Base-by-base conservation (phyloP, 441 rosid genomes). In the Pelargonium myrrhifolium region DNA sequence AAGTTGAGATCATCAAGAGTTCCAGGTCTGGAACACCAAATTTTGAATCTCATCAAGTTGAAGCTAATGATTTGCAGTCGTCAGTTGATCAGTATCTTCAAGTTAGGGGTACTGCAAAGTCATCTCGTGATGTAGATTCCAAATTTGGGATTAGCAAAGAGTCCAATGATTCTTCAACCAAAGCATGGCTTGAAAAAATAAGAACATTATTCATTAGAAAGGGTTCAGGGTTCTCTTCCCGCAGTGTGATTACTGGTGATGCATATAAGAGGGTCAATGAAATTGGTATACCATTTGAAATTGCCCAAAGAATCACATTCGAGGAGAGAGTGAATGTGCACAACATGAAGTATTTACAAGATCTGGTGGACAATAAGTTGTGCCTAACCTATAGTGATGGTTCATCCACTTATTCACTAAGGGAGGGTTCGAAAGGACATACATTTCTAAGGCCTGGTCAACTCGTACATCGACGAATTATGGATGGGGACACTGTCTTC, bases 161-260 rank as follows among this genome's bases (percentile, higher is more conserved):
- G 66, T 74, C 86, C 9, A 65, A 73, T 68, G 83, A 65, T 51
- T 87, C 96, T 6, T 81, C 97, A 35, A 86, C 97, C 14, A 95
- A 92, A 64, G 95, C 92, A 0, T 95, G 99, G 98, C 78, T 86
- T 17, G 97, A 95, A 72, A 94, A 94, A 68, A 94, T 94, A 87
- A 78, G 83, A 53, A 94, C 92, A 0, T 73, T 94, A 55, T 94
- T 94, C 75, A 92, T 94, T 4, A 88, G 89, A 40, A 94, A 94
- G 77, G 96, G 99, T 31, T 92, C 92, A 43, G 99, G 99, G 42
- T 94, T 92, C 67, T 92, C 98, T 62, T 94, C 99, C 14, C 92
- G 99, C n/a, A 84, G 89, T 77, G 98, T 94, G 73, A 89, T 94
- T 65, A 89, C 99, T 35, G 99, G 99, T 47, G 99, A 94, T 78